Percentiles rank a stretch among this genome's conserved stretches.
These are phyloP conservation scores for Pseudogymnoascus sp. DNA, from an alignment of 2,329 filamentous ascomycete genomes.

Conservation along the genomic window DNA sequence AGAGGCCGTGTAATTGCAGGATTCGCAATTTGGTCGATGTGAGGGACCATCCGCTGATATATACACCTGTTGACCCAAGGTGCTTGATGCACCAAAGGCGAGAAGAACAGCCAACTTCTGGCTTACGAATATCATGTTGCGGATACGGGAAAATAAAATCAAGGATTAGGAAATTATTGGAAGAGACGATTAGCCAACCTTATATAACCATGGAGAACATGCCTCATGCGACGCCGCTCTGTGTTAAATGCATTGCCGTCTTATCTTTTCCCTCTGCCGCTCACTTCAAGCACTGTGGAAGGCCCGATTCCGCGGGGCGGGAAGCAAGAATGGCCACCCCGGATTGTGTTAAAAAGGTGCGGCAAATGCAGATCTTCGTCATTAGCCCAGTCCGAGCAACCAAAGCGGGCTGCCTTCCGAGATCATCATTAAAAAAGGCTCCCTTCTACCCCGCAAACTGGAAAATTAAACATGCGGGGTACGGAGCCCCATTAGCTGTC, in stretches of 20 bases:
- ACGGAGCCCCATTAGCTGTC: neutral
- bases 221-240: neutral
- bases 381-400: neutral
- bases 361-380: neutral
- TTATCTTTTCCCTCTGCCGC: neutral
- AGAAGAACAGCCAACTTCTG: neutral
- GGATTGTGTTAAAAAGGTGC: neutral
- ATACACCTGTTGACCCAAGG: constrained; percentile 29
- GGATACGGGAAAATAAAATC: neutral
- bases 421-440: neutral
- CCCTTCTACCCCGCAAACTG: neutral
- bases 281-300: neutral
- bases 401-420: neutral
- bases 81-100: neutral
- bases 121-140: neutral
- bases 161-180: neutral
- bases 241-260: neutral
- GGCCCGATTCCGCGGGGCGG: neutral
- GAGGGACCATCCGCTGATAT: constrained; percentile 26
- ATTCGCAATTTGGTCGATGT: constrained; percentile 26
- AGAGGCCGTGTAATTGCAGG: constrained; percentile 19
- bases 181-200: neutral
- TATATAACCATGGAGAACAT: neutral
- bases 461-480: neutral
- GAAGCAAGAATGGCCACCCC: neutral